Evolutionary conservation across 306 rosid genomes (phyloP).

Genomic region (Cucurbita maxima): DNA sequence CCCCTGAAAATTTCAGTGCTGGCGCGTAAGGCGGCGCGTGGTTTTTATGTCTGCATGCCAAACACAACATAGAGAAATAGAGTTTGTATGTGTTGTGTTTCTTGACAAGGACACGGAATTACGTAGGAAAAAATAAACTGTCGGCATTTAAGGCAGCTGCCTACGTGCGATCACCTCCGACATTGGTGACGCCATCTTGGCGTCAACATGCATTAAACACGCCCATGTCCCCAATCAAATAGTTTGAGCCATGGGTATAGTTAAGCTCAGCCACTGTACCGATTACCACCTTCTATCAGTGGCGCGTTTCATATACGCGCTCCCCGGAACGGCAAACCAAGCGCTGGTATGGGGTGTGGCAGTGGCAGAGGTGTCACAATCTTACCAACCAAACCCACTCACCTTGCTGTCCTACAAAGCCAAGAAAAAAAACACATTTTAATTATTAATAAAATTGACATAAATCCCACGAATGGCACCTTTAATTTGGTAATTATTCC

Average conservation of each 20-base stretch:
- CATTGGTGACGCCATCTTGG: conserved; percentile 34
- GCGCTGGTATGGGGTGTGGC: neutral
- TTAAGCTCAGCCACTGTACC: neutral
- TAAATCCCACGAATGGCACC: neutral
- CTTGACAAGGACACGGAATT: conserved; percentile 22
- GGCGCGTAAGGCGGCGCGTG: conserved; percentile 45
- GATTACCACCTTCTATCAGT: neutral
- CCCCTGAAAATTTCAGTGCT: neutral
- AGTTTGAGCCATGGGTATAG: neutral
- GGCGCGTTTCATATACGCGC: neutral
- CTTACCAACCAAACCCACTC: conserved; percentile 7
- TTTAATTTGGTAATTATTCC: neutral
- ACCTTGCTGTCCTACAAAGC: neutral
- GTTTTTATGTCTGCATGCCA: neutral
- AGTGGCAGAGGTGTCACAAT: neutral
- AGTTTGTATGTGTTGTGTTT: neutral
- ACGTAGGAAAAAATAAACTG: conserved; percentile 31
- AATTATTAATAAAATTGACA: neutral
- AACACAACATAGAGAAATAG: neutral
- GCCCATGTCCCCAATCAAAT: conserved; percentile 2
- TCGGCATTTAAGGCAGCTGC: conserved; percentile 51
- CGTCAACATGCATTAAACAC: conserved; percentile 28
- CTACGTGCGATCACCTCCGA: conserved; percentile 44
- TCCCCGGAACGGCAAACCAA: neutral
- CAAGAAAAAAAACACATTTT: too few relatives aligned